Conservation (phyloP, 106 monocot genomes). For the Narthecium ossifragum region DNA sequence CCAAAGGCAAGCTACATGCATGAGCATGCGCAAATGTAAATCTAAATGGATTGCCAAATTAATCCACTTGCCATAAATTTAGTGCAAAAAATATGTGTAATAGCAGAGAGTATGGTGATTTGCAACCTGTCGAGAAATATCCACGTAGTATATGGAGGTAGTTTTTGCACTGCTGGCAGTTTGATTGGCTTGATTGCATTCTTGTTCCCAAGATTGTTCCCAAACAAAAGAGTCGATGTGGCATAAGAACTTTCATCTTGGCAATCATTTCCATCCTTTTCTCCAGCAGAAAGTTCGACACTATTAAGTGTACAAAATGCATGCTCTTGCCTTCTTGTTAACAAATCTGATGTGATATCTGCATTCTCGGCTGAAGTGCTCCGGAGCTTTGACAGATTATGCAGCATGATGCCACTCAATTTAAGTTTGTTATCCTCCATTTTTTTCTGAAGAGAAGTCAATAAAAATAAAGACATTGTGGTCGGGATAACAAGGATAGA, state of each 20-base stretch:
- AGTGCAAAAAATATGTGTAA: not conserved
- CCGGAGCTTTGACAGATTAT: conserved; percentile 55
- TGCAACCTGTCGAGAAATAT: conserved; percentile 91
- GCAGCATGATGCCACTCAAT: conserved; percentile 34
- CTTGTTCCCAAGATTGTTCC: conserved; percentile 68
- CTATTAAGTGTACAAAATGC: conserved; percentile 49
- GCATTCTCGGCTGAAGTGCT: conserved; percentile 19
- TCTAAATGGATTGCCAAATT: too few relatives aligned
- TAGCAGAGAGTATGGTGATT: not conserved
- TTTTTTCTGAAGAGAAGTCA: conserved; percentile 53
- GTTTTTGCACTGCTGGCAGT: conserved; percentile 58
- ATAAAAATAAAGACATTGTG: not conserved
- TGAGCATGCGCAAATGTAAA: too few relatives aligned
- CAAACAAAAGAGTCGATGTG: conserved; percentile 55
- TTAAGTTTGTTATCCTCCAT: conserved; percentile 84
- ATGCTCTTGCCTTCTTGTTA: conserved; percentile 73
- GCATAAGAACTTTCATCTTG: conserved; percentile 73
- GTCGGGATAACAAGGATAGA: not conserved
- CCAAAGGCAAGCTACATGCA: too few relatives aligned
- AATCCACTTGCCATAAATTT: too few relatives aligned
- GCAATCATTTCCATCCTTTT: conserved; percentile 36
- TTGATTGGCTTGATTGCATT: conserved; percentile 63
- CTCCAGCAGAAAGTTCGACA: conserved; percentile 47
- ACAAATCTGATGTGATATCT: conserved; percentile 41
- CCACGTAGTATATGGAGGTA: conserved; percentile 98